Evolutionary conservation across 1,139 yeast genomes (phyloP).

Genomic region (Debaryomyces sp.): DNA sequence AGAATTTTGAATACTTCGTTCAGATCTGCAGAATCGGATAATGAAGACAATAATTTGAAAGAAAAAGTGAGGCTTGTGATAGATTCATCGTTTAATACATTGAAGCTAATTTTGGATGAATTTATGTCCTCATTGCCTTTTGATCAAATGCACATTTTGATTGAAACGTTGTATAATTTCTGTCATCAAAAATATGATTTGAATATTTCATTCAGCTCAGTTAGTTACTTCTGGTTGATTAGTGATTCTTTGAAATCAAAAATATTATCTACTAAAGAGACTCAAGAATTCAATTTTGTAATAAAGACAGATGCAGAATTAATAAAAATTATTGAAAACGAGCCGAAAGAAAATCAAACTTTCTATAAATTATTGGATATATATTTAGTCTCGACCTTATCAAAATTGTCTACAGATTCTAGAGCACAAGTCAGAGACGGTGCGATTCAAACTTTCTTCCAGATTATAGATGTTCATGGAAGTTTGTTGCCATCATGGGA

Average conservation of each 20-base stretch:
- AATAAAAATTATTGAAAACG: conserved; percentile 20
- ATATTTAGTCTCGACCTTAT: conserved; percentile 61
- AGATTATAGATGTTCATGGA: conserved; percentile 82
- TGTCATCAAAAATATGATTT: conserved; percentile 71
- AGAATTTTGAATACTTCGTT: conserved; percentile 72
- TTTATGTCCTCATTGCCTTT: conserved; percentile 72
- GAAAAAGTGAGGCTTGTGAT: conserved; percentile 52
- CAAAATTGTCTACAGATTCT: conserved; percentile 61
- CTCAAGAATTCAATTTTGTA: conserved; percentile 6
- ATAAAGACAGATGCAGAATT: conserved; percentile 22
- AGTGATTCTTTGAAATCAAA: conserved; percentile 67
- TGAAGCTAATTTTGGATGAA: conserved; percentile 83
- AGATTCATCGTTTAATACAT: conserved; percentile 73
- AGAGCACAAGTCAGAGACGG: conserved; percentile 88
- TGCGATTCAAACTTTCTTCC: conserved; percentile 82
- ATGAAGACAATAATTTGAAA: conserved; percentile 31
- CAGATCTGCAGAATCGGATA: conserved; percentile 29
- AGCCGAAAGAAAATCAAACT: conserved; percentile 17
- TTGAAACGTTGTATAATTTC: conserved; percentile 73
- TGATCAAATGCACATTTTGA: conserved; percentile 59
- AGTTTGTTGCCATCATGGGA: conserved; percentile 56
- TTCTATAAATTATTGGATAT: conserved; percentile 55
- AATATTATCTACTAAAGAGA: conserved; percentile 20
- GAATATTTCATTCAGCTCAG: conserved; percentile 87
- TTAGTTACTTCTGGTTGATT: conserved; percentile 88